Conservation (phyloP, 805 yeast genomes). For the Myxozyma neotropica region DNA sequence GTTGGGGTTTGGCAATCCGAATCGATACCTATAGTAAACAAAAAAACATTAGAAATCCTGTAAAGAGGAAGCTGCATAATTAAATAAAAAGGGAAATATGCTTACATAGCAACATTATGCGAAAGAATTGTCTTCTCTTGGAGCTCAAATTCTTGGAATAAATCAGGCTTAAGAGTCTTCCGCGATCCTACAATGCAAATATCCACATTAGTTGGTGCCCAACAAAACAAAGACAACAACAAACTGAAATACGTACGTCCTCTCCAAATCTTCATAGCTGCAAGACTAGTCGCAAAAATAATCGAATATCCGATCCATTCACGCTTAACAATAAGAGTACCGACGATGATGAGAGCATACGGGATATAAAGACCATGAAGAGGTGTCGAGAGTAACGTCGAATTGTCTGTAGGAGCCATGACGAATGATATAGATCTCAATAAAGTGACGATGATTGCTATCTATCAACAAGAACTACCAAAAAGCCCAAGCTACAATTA, state of each 20-base stretch:
- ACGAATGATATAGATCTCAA: not conserved
- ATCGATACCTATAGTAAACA: slow-evolving; percentile 61
- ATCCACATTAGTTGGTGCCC: not conserved
- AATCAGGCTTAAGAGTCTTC: slow-evolving; percentile 60
- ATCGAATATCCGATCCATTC: slow-evolving; percentile 36
- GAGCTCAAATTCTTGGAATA: slow-evolving; percentile 77
- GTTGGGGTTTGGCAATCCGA: slow-evolving; percentile 73
- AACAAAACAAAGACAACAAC: not conserved
- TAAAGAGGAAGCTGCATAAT: not conserved
- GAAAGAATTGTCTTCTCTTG: slow-evolving; percentile 72
- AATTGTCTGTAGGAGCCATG: not conserved
- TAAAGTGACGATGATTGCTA: no score
- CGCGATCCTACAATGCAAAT: slow-evolving; percentile 19
- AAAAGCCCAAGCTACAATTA: no score
- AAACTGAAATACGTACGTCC: slow-evolving; percentile 35
- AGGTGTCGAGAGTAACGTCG: slow-evolving; percentile 39
- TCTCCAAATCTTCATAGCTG: slow-evolving; percentile 37
- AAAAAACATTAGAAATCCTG: not conserved
- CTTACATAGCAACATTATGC: slow-evolving; percentile 73
- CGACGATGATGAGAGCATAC: slow-evolving; percentile 37
- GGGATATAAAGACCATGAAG: slow-evolving; percentile 43
- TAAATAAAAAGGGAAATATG: no score
- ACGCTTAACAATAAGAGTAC: slow-evolving; percentile 38
- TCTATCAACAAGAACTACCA: no score
- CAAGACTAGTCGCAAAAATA: slow-evolving; percentile 34